Percentiles rank a stretch among this genome's conserved stretches.
Conservation (phyloP, 2,329 filamentous ascomycete genomes). For the Fusarium abutilonis region DNA sequence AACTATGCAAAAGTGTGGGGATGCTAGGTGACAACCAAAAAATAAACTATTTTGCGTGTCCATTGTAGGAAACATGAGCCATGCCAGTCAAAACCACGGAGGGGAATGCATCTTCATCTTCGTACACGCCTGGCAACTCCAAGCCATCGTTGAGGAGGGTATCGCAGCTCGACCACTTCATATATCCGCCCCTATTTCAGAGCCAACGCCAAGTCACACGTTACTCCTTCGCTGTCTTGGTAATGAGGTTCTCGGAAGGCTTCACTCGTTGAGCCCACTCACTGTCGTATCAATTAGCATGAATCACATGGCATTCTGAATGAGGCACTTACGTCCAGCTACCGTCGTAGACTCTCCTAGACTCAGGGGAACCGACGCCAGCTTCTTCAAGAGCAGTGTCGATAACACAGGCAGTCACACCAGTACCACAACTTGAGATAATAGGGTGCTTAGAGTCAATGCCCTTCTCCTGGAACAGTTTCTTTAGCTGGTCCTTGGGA, state of each 20-base stretch:
- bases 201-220: conserved; percentile 15
- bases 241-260: conserved; percentile 69
- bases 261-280: conserved; percentile 75
- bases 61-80: conserved; percentile 28
- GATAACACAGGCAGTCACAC: conserved; percentile 90
- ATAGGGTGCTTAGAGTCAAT: conserved; percentile 83
- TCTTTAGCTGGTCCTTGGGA: conserved; percentile 74
- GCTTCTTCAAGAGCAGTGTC: conserved; percentile 87
- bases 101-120: conserved; percentile 42
- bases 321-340: conserved; percentile 87
- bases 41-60: conserved; percentile 25
- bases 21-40: conserved; percentile 32
- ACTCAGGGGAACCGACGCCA: conserved; percentile 72
- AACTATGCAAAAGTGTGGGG: conserved; percentile 37
- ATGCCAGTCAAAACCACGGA: conserved; percentile 39
- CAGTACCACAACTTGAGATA: conserved; percentile 89
- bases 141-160: conserved; percentile 47
- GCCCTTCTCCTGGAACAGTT: conserved; percentile 81
- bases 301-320: not conserved
- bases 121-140: conserved; percentile 44
- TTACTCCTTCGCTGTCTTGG: conserved; percentile 57
- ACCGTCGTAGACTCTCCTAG: conserved; percentile 87
- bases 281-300: conserved; percentile 53
- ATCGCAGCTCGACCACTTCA: conserved; percentile 43
- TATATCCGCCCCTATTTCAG: conserved; percentile 30